A percentile compares a stretch with the other conserved stretches of the same genome.
phyloP scores from a whole-genome alignment of 306 rosid species.

The peach (Prunus persica) region Prunus_persica_NCBIv2 NC_034009.1:31675001-31675500 shows the following conservation, averaged over 20 bases:
- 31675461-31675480: conserved; percentile 46
- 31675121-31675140: no score
- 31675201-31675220: conserved; percentile 71
- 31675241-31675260: conserved; percentile 80
- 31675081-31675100: background rate
- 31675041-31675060: background rate
- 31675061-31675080: background rate
- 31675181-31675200: conserved; percentile 45
- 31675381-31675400: conserved; percentile 62
- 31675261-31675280: conserved; percentile 88
- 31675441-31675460: conserved; percentile 42
- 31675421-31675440: conserved; percentile 48
- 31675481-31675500: conserved; percentile 57
- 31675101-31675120: background rate
- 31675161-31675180: background rate
- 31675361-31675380: conserved; percentile 39
- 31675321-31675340: background rate
- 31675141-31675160: no score
- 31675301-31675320: no score
- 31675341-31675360: background rate
- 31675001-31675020: no score
- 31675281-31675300: background rate
- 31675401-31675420: conserved; percentile 56
- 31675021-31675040: no score
- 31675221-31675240: conserved; percentile 78